Conservation (phyloP, 768 basidiomycete species). For the Leccinum broughii region DNA sequence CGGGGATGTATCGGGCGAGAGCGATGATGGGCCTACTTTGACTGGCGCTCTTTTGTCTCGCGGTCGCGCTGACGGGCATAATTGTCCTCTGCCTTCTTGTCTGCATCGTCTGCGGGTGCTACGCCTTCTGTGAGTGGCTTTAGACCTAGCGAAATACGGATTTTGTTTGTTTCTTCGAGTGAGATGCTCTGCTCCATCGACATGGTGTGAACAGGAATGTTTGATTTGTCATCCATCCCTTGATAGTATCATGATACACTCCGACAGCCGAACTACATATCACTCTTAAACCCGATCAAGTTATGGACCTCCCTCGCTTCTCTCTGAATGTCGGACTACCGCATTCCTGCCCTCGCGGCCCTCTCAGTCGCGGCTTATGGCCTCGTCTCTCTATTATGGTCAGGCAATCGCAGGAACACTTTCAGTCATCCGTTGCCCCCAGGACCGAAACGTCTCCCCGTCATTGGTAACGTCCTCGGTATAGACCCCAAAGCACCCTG, state of each 20-base stretch:
- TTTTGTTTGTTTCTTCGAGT: constrained; percentile 94
- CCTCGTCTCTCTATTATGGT: constrained; percentile 7
- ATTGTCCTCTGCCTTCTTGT: constrained; percentile 85
- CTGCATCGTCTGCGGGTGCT: constrained; percentile 67
- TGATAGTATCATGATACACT: neutral
- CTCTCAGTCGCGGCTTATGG: constrained; percentile 7
- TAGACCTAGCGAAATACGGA: constrained; percentile 90
- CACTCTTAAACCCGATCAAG: neutral
- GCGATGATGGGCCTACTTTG: constrained; percentile 59
- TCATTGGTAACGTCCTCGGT: constrained; percentile 32
- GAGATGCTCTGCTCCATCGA: constrained; percentile 87
- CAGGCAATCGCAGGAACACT: constrained; percentile 2
- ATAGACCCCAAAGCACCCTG: constrained; percentile 31
- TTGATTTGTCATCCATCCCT: constrained; percentile 14
- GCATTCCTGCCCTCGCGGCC: constrained; percentile 13
- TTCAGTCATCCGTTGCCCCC: constrained; percentile 39
- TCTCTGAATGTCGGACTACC: constrained; percentile 12
- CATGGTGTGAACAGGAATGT: constrained; percentile 35
- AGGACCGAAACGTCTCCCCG: constrained; percentile 49
- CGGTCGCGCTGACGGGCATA: constrained; percentile 71
- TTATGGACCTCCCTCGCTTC: neutral
- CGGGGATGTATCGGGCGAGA: constrained; percentile 14
- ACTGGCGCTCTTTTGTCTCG: constrained; percentile 68
- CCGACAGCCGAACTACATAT: constrained; percentile 3
- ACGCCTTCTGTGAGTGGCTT: constrained; percentile 88